phyloP scores from a whole-genome alignment of 345 rosid genomes.

The Alliaria petiolata region DNA sequence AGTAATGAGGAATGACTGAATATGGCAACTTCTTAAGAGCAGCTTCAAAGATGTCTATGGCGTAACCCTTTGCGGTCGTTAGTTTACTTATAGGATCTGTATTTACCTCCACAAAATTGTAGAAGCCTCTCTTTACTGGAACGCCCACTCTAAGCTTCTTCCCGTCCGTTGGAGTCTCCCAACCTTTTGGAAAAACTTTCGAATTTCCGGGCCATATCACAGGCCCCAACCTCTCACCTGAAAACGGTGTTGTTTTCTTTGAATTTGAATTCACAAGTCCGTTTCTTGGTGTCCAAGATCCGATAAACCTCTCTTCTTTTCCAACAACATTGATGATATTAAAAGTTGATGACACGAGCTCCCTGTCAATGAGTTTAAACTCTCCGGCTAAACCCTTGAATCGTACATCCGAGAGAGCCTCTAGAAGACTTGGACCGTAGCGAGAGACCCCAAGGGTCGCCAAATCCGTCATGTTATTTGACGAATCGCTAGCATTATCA shows the following conservation, averaged over 20 bases:
- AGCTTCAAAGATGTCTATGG: slow-evolving; percentile 33
- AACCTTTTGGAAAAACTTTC: slow-evolving; percentile 26
- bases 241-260: background rate
- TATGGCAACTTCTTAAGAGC: slow-evolving; percentile 25
- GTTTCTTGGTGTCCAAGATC: slow-evolving; percentile 35
- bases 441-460: slow-evolving; percentile 1
- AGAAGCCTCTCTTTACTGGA: slow-evolving; percentile 30
- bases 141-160: slow-evolving; percentile 41
- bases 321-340: slow-evolving; percentile 41
- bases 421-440: slow-evolving; percentile 26
- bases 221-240: background rate
- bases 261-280: slow-evolving; percentile 2
- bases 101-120: slow-evolving; percentile 19
- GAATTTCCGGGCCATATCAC: slow-evolving; percentile 48
- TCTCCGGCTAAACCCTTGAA: slow-evolving; percentile 39
- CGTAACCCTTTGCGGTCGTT: slow-evolving; percentile 22
- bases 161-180: slow-evolving; percentile 32
- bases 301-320: slow-evolving; percentile 28
- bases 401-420: slow-evolving; percentile 11
- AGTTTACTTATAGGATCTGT: background rate
- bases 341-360: slow-evolving; percentile 31
- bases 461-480: background rate
- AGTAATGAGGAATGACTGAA: slow-evolving; percentile 27
- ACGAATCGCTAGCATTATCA: background rate
- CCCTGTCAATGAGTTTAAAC: slow-evolving; percentile 31